Conservation (phyloP, 202 grass and related monocot genomes). For the Saccharum hybrid region DNA sequence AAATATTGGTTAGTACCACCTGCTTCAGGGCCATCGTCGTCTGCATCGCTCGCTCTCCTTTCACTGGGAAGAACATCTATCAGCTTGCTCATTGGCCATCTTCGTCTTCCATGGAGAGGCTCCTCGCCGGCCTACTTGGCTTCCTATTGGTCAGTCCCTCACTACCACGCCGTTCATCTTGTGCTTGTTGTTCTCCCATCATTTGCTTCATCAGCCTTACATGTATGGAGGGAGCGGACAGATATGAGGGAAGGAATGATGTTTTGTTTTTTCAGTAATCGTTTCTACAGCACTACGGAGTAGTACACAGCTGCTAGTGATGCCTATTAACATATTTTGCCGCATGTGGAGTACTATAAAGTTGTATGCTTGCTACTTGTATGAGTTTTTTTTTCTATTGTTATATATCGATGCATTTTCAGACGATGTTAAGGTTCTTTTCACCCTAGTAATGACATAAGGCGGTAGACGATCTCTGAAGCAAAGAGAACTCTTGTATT, state of each 20-base stretch:
- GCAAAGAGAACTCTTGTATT: background rate
- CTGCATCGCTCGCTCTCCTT: constrained; percentile 24
- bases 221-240: background rate
- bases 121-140: constrained; percentile 43
- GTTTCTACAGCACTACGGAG: background rate
- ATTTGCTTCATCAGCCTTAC: background rate
- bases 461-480: background rate
- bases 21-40: constrained; percentile 26
- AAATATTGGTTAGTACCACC: constrained; percentile 25
- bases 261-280: background rate
- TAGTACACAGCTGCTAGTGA: background rate
- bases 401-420: background rate
- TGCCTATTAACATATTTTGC: background rate
- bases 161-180: background rate
- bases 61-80: background rate
- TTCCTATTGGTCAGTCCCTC: constrained; percentile 70
- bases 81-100: constrained; percentile 31
- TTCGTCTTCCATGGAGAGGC: constrained; percentile 42
- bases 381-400: background rate
- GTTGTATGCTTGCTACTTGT: background rate
- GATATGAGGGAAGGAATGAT: too few relatives aligned
- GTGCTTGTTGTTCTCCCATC: background rate
- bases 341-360: background rate
- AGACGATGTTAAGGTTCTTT: background rate
- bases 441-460: background rate